Evolutionary conservation across 768 basidiomycete genomes (phyloP), one percentile per base, ranked within the genome.

Genomic region (Pholiota molesta): DNA sequence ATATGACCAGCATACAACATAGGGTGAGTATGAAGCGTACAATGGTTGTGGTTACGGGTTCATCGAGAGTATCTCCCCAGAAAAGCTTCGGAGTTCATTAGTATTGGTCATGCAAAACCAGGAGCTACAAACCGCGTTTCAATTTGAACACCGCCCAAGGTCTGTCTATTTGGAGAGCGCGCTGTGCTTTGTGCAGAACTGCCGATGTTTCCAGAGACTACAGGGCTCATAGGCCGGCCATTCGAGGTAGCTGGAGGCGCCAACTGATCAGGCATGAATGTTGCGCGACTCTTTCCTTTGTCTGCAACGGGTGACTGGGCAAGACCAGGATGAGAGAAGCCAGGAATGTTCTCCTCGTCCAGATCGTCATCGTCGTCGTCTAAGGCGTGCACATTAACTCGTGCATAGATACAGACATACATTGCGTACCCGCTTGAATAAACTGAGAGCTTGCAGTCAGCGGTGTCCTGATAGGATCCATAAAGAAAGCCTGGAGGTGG

Each of bases 61-160:
- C 96, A 69, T 98, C 96, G 33, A 99, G 82, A 0, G 96, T 97
- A 68, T 96, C 92, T 9, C 80, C 82, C 91, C 92, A n/a, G 92
- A 82, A 74, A 88, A 92, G 66, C 93, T 91, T 61, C 8, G 54
- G 45, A 10, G 33, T 1, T 55, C 14, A 60, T n/a, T 19, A 35
- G 57, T 29, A 26, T 16, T 5, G 29, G 16, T 9, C 31, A 19
- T 26, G 21, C 17, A 14, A 26, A 1, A 23, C 54, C 21, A 31
- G 57, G 7, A 31, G 45, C 63, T 19, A 70, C 83, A 49, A 73
- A 92, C 92, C 96, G 86, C 54, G 92, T 93, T 77, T 99, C 96
- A 2, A 95, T 88, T 67, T 85, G 87, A 52, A 97, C 82, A 21
- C 94, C 95, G n/a, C 93, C 95, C 11, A 95, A 79, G 2, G 81